Base-by-base conservation (phyloP, 768 basidiomycete genomes). In the Coprinopsis marcescibilis region DNA sequence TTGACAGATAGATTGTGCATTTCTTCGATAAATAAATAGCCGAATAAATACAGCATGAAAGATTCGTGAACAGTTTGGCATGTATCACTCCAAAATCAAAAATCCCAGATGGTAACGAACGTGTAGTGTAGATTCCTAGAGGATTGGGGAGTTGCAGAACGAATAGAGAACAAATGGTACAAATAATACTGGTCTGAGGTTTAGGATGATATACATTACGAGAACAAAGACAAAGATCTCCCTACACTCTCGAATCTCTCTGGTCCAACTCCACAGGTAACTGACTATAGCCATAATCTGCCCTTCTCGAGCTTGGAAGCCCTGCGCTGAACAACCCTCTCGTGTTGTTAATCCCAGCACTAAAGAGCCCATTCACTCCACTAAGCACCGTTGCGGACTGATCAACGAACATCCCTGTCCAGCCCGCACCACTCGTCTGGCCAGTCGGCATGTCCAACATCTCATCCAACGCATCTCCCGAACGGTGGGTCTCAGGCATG, bases 261-360 rank as follows among this genome's bases (percentile, higher is more conserved):
- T 49, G 60, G 20, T 58, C 65, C 79, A 86, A 70, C 58, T 90
- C 89, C 17, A 88, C 73, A 17, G 87, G 82, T 45, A 91, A 56
- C 55, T 79, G 84, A 42, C 73, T 77, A 56, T 91, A 91, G 4
- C 84, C 84, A 42, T 65, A 66, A 23, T 57, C 64, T 21, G 62
- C 63, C 51, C 64, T 62, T 52, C 66, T 64, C 41, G 66, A 54
- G 34, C 52, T 51, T 47, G 24, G n/a, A 6, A 21, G 6, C 6
- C 38, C 38, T 11, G 26, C 17, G 17, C 41, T 30, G 41, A 43
- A 43, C 41, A 43, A 19, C 20, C 24, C 32, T 37, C 46, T 32
- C 8, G 37, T 39, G 39, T 44, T 45, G 17, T 52, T 35, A 6
- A 45, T 37, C 11, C 51, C 43, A 26, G 56, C 62, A 36, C 72